Base-by-base conservation (phyloP, 2,329 filamentous ascomycete genomes). In the Fusarium proliferatum region DNA sequence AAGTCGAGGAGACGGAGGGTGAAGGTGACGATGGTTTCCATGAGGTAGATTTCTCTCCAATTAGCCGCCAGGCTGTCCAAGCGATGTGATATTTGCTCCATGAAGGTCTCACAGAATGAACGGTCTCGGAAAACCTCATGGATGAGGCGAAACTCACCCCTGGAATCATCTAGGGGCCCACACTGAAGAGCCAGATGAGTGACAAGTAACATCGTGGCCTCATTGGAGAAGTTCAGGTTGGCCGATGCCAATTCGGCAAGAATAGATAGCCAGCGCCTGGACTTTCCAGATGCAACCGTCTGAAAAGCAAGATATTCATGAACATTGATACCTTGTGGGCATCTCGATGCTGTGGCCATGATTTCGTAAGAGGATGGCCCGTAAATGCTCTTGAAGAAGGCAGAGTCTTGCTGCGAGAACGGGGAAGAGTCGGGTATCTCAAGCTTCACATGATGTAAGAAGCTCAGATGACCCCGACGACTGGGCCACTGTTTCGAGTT, bases 141-240 rank as follows among this genome's bases (percentile, higher is more conserved):
- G 0, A 84, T 76, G 3, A 81, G 75, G 6, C 91, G 84, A 0
- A 78, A 69, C 1, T 71, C 16, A 41, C 84, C 78, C 11, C 77
- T 53, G 0, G 72, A 58, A 6, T 67, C 60, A 2, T 77, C 76
- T 6, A 46, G 34, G 6, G 89, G 89, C 0, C 92, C 92, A 3
- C 83, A 85, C 69, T 93, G 87, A 1, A 86, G 71, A 0, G 85
- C 80, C 1, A 93, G 80, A 15, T 89, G 85, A 3, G 81, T 80
- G 5, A 93, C 76, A 0, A 92, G 75, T 1, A 83, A 69, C 52
- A 85, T 84, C 0, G 87, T 88, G 0, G 86, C 84, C 26, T 89
- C 85, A 0, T 86, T 86, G n/a, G 87, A 89, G 70, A 93, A 89
- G 70, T 92, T 92, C 9, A 94, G 64, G 66, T 88, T 79, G 3